Conservation (phyloP, 805 yeast genomes). For the Candida piceae region DNA sequence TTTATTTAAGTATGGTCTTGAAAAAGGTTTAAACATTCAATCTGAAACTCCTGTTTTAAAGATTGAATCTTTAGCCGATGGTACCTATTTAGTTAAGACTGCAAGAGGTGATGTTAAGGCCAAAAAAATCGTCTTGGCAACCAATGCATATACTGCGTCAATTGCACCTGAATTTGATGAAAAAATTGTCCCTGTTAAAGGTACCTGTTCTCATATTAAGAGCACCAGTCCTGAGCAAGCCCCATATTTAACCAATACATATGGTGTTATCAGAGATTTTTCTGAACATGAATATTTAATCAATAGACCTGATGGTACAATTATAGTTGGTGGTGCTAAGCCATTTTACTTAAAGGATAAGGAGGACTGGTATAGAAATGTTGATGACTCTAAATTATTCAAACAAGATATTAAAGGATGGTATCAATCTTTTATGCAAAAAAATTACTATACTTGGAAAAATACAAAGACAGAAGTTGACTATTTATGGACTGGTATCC, state of each 20-base stretch:
- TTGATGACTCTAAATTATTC: constrained; percentile 33
- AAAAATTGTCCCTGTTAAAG: constrained; percentile 33
- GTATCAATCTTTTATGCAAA: constrained; percentile 27
- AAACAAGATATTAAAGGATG: constrained; percentile 21
- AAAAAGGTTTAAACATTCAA: constrained; percentile 35
- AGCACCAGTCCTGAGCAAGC: constrained; percentile 12
- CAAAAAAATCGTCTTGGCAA: constrained; percentile 33
- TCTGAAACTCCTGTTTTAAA: constrained; percentile 1
- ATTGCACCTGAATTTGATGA: constrained; percentile 23
- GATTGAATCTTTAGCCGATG: constrained; percentile 16
- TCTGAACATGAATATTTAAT: constrained; percentile 27
- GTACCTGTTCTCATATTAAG: constrained; percentile 22
- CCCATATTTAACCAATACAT: constrained; percentile 31
- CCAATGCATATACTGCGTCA: constrained; percentile 32
- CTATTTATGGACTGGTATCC: constrained; percentile 38
- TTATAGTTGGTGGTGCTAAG: constrained; percentile 33
- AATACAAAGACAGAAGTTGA: constrained; percentile 20
- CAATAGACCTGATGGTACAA: constrained; percentile 35
- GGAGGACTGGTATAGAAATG: constrained; percentile 25
- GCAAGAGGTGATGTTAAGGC: constrained; percentile 24
- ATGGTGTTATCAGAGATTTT: constrained; percentile 21
- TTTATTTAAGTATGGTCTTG: constrained; percentile 27
- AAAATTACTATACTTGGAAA: constrained; percentile 29
- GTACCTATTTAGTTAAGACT: constrained; percentile 31
- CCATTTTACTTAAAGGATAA: constrained; percentile 20